phyloP scores from a whole-genome alignment of 148 eudicot species.

The Nyssa sinensis region DNA sequence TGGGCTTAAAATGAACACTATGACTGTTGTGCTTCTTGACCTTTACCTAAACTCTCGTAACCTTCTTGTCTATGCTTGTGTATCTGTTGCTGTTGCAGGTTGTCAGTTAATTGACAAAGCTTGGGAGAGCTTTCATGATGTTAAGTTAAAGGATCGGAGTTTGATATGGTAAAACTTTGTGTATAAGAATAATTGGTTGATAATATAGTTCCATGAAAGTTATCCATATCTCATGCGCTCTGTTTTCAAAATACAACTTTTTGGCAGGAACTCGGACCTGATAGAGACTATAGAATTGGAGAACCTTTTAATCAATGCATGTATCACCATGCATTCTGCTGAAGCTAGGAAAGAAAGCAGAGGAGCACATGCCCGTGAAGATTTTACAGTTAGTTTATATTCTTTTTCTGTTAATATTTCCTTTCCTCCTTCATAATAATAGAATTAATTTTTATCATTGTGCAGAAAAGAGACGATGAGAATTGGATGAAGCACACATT shows the following conservation, averaged over 20 bases:
- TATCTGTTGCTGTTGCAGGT: slow-evolving; percentile 46
- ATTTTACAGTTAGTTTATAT: slow-evolving; percentile 65
- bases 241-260: not conserved
- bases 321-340: slow-evolving; percentile 97
- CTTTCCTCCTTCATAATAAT: not conserved
- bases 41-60: not conserved
- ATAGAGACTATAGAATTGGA: slow-evolving; percentile 94
- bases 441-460: slow-evolving; percentile 16
- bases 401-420: not conserved
- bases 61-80: not conserved
- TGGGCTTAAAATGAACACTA: not conserved
- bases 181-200: not conserved
- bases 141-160: slow-evolving; percentile 80
- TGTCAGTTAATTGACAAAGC: slow-evolving; percentile 82
- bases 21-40: not conserved
- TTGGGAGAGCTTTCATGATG: slow-evolving; percentile 97
- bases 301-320: slow-evolving; percentile 90
- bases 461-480: slow-evolving; percentile 90
- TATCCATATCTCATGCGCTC: not conserved
- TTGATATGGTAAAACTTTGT: slow-evolving; percentile 74
- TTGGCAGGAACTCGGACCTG: slow-evolving; percentile 89
- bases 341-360: slow-evolving; percentile 99
- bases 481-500: slow-evolving; percentile 92
- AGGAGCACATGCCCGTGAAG: slow-evolving; percentile 94
- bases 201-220: not conserved